These are phyloP conservation scores for Cladosporium colombiae DNA, from an alignment of 2,329 filamentous ascomycete genomes.

Conservation along the genomic window DNA sequence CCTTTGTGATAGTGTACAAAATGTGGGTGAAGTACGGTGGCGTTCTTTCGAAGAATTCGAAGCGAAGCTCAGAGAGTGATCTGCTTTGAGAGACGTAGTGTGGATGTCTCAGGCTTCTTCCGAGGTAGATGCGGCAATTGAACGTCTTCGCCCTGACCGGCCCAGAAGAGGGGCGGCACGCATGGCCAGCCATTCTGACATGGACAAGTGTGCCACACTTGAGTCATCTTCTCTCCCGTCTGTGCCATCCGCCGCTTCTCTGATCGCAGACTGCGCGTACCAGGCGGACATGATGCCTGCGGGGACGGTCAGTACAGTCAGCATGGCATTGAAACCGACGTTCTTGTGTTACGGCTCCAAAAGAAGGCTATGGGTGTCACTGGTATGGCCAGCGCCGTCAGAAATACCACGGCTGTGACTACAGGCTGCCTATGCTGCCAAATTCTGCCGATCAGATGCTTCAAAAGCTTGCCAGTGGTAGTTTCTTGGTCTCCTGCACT, in stretches of 20 bases:
- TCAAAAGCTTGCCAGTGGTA: neutral
- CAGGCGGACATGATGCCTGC: neutral
- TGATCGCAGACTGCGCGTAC: neutral
- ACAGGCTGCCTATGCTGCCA: neutral
- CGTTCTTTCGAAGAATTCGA: too few relatives aligned
- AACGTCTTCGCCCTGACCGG: neutral
- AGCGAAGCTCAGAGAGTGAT: too few relatives aligned
- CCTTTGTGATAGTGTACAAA: too few relatives aligned
- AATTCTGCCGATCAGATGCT: neutral
- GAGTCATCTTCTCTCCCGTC: neutral
- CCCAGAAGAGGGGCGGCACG: neutral
- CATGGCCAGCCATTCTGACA: neutral
- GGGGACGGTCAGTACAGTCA: neutral
- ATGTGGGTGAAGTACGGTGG: too few relatives aligned
- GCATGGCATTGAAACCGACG: neutral
- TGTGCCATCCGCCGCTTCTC: neutral
- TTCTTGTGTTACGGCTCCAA: neutral
- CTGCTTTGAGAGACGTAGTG: too few relatives aligned
- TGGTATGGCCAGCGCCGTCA: neutral
- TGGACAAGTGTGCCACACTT: neutral
- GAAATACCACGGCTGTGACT: neutral
- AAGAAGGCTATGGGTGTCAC: neutral
- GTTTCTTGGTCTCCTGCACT: neutral
- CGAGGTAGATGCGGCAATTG: too few relatives aligned
- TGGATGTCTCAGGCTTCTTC: too few relatives aligned